These are phyloP conservation scores for Evernia prunastri DNA, from an alignment of 495 filamentous ascomycete genomes.

Conservation along the genomic window DNA sequence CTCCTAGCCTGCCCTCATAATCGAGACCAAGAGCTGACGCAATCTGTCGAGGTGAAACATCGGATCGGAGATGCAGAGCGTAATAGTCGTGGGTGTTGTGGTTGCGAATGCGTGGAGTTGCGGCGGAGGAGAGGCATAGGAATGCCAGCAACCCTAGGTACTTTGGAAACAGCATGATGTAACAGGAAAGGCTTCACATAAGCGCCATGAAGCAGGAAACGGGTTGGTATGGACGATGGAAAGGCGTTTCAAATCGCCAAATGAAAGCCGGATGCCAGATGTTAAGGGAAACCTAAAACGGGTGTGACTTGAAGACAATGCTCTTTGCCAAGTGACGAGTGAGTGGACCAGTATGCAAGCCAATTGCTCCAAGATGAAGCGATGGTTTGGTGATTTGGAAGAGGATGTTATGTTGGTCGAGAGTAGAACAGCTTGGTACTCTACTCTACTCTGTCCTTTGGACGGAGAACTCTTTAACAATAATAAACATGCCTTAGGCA, in stretches of 20 bases:
- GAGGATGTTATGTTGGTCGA: background rate
- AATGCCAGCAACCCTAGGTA: slow-evolving; percentile 33
- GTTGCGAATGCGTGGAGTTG: slow-evolving; percentile 47
- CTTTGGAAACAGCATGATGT: slow-evolving; percentile 21
- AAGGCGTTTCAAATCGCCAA: background rate
- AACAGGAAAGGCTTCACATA: slow-evolving; percentile 34
- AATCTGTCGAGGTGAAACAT: slow-evolving; percentile 60
- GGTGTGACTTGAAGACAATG: slow-evolving; percentile 10
- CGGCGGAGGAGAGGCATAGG: slow-evolving; percentile 36
- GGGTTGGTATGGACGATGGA: background rate
- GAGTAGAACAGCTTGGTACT: no score
- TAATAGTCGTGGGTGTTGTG: slow-evolving; percentile 81
- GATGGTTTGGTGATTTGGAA: background rate
- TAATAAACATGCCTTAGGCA: no score
- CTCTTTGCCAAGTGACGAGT: slow-evolving; percentile 8
- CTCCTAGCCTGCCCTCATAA: slow-evolving; percentile 78
- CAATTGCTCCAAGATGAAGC: background rate
- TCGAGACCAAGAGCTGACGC: slow-evolving; percentile 66
- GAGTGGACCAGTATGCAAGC: background rate
- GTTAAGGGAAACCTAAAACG: background rate
- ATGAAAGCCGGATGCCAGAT: background rate
- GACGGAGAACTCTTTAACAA: no score
- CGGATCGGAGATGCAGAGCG: slow-evolving; percentile 69
- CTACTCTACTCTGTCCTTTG: background rate
- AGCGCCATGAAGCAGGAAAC: slow-evolving; percentile 22